phyloP scores from a whole-genome alignment of 805 yeast genomes.

The Saturnispora mendoncae region DNA sequence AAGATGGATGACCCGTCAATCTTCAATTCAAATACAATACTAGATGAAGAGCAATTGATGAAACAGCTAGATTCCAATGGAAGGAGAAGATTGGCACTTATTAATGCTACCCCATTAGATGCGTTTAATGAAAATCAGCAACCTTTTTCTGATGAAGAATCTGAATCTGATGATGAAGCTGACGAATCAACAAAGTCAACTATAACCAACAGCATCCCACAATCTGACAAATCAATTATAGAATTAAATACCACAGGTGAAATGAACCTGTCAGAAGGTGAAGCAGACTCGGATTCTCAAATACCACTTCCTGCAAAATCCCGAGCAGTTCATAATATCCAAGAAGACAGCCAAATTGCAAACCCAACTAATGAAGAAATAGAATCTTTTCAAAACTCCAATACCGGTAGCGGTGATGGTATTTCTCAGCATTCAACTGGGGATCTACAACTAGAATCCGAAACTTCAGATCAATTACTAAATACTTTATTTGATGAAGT shows the following conservation, averaged over 20 bases:
- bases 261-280: background rate
- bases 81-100: background rate
- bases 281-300: background rate
- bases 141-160: background rate
- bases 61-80: background rate
- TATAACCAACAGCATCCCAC: background rate
- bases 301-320: background rate
- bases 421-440: background rate
- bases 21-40: background rate
- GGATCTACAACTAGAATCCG: background rate
- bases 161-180: background rate
- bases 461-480: background rate
- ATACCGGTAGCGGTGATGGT: background rate
- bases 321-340: background rate
- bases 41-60: slow-evolving; percentile 6
- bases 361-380: background rate
- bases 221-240: background rate
- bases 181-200: background rate
- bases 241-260: background rate
- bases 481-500: slow-evolving; percentile 6
- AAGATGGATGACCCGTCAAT: slow-evolving; percentile 3
- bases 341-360: background rate
- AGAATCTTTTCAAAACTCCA: too few relatives aligned
- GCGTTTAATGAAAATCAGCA: background rate
- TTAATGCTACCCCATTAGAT: background rate